These are phyloP conservation scores for Beverwykella pulmonaria DNA, from an alignment of 495 filamentous ascomycete species.

Conservation along the genomic window DNA sequence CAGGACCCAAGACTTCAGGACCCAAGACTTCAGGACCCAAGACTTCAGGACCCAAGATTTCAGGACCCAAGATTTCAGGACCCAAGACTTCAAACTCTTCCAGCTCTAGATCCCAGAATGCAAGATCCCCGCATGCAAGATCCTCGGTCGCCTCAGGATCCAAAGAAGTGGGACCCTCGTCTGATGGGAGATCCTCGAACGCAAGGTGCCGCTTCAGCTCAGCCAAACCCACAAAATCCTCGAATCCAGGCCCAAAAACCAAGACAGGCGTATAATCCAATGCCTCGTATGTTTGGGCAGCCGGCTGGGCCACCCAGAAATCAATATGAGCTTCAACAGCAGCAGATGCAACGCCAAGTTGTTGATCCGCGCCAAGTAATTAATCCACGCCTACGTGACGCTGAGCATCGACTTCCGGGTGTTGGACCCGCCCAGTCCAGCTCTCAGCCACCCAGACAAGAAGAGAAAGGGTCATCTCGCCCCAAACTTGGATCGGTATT, in stretches of 20 bases:
- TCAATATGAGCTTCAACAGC: conserved; percentile 34
- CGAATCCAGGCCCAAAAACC: conserved; percentile 12
- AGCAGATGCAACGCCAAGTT: conserved; percentile 32
- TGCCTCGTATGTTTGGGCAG: conserved; percentile 14
- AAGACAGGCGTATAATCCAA: neutral
- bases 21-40: neutral
- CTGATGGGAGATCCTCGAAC: conserved; percentile 7
- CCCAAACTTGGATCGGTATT: conserved; percentile 28
- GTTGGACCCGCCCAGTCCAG: conserved; percentile 22
- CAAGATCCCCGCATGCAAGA: conserved; percentile 13
- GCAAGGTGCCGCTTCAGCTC: neutral
- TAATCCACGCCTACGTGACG: conserved; percentile 45
- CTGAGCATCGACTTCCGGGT: conserved; percentile 42
- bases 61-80: neutral
- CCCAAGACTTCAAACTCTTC: neutral
- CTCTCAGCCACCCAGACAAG: conserved; percentile 3
- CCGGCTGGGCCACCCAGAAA: conserved; percentile 18
- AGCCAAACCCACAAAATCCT: conserved; percentile 19
- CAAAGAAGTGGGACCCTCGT: conserved; percentile 4
- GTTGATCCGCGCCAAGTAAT: conserved; percentile 44
- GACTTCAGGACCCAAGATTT: neutral
- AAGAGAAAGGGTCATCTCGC: conserved; percentile 18
- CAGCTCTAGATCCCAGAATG: conserved; percentile 3
- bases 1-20: conserved; percentile 3
- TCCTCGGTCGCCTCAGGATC: neutral